A percentile compares a stretch with the other conserved stretches of the same genome.
Evolutionary conservation across 2,329 filamentous ascomycete species (phyloP).

Genomic region (Geosmithia flava): DNA sequence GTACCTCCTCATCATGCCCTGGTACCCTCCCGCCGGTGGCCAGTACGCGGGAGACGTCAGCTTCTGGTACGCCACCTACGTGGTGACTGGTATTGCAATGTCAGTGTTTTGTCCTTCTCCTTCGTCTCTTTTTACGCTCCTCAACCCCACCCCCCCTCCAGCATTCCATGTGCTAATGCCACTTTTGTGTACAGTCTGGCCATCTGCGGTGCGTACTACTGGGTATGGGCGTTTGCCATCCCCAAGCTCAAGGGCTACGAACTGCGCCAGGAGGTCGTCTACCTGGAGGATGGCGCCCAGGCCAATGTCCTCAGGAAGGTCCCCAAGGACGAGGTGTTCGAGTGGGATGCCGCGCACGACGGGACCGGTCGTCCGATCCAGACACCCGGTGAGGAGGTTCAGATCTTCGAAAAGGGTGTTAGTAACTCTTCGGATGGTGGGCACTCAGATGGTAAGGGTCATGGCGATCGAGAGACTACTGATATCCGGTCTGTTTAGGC

Average conservation of each 20-base stretch:
- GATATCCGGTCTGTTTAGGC: background rate
- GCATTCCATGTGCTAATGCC: background rate
- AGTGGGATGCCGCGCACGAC: conserved; percentile 50
- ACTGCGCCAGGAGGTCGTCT: conserved; percentile 41
- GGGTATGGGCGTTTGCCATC: conserved; percentile 42
- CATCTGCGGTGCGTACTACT: conserved; percentile 44
- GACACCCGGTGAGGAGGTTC: background rate
- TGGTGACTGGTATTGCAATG: conserved; percentile 49
- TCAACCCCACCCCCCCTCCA: too few species aligned
- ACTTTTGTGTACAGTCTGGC: conserved; percentile 15
- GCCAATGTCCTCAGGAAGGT: conserved; percentile 40
- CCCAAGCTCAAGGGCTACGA: conserved; percentile 39
- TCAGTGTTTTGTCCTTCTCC: too few species aligned
- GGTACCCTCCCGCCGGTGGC: conserved; percentile 54
- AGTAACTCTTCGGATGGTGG: background rate
- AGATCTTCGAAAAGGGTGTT: background rate
- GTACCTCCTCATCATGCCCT: conserved; percentile 57
- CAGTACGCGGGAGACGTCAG: conserved; percentile 50
- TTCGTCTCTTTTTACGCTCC: too few species aligned
- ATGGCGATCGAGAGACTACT: background rate
- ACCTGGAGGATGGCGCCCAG: conserved; percentile 30
- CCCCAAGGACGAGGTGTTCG: conserved; percentile 30
- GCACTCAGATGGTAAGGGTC: background rate
- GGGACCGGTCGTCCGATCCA: conserved; percentile 7
- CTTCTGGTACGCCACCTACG: conserved; percentile 65